phyloP scores from a whole-genome alignment of 2,329 filamentous ascomycete species.

The Capronia americana region DNA sequence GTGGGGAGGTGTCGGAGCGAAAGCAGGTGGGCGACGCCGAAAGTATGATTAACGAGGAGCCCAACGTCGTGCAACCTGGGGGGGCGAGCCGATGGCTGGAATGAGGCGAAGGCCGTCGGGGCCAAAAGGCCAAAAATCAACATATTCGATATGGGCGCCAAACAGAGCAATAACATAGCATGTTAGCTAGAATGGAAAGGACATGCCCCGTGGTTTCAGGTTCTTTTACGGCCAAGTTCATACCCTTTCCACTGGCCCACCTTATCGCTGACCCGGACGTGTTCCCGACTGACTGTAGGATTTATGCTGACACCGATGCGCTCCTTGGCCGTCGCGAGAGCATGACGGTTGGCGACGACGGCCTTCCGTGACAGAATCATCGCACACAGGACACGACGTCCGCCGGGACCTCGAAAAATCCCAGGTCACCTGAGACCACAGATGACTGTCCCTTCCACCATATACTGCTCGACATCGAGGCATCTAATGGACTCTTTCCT shows the following conservation, averaged over 20 bases:
- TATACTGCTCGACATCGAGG: background rate
- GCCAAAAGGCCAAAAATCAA: background rate
- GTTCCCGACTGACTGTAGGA: background rate
- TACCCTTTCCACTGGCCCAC: background rate
- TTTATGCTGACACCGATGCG: no score
- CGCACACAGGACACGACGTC: no score
- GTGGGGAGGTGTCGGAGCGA: slow-evolving; percentile 79
- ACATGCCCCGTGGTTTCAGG: background rate
- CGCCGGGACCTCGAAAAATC: no score
- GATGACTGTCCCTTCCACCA: background rate
- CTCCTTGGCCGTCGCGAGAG: no score
- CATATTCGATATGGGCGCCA: slow-evolving; percentile 7
- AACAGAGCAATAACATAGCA: slow-evolving; percentile 8
- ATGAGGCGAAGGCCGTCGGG: slow-evolving; percentile 19
- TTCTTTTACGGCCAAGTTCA: background rate
- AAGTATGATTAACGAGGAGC: slow-evolving; percentile 69
- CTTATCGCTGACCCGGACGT: background rate
- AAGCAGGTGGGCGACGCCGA: slow-evolving; percentile 90
- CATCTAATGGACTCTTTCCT: background rate
- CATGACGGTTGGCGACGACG: no score
- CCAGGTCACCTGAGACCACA: background rate
- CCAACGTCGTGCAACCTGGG: slow-evolving; percentile 33
- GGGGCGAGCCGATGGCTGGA: slow-evolving; percentile 37
- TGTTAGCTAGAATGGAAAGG: slow-evolving; percentile 6
- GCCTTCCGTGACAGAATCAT: no score